Evolutionary conservation across 176 grass and related monocot species (phyloP).

Genomic region (Hsuehochloa calcarea): DNA sequence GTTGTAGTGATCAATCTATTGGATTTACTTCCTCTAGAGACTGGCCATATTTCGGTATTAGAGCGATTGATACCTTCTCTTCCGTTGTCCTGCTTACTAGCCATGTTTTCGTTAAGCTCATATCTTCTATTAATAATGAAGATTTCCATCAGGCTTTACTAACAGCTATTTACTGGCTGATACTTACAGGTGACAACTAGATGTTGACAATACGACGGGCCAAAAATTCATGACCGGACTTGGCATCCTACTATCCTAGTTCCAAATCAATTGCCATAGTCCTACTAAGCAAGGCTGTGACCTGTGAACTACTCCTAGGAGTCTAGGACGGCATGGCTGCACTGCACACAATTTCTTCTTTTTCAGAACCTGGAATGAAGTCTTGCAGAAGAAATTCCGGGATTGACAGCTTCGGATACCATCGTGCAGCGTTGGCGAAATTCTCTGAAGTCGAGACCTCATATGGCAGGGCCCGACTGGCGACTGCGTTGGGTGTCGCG

Average conservation of each 20-base stretch:
- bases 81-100: not conserved
- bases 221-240: not conserved
- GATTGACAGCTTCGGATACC: constrained; percentile 24
- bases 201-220: not conserved
- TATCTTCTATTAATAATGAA: not conserved
- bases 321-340: not conserved
- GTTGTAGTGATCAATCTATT: not conserved
- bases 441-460: constrained; percentile 15
- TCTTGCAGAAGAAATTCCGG: constrained; percentile 2
- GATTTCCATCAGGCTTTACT: not conserved
- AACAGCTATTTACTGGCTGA: not conserved
- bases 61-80: not conserved
- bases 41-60: not conserved
- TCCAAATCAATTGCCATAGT: not conserved
- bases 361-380: constrained; percentile 1
- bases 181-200: constrained; percentile 7
- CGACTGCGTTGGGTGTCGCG: not conserved
- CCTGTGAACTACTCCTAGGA: not conserved
- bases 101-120: not conserved
- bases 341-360: not conserved
- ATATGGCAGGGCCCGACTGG: constrained; percentile 1
- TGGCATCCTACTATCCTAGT: not conserved
- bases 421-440: not conserved
- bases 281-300: not conserved
- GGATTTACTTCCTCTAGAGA: not conserved